Base-by-base conservation (phyloP, 2,329 filamentous ascomycete genomes). In the Fusarium proliferatum region DNA sequence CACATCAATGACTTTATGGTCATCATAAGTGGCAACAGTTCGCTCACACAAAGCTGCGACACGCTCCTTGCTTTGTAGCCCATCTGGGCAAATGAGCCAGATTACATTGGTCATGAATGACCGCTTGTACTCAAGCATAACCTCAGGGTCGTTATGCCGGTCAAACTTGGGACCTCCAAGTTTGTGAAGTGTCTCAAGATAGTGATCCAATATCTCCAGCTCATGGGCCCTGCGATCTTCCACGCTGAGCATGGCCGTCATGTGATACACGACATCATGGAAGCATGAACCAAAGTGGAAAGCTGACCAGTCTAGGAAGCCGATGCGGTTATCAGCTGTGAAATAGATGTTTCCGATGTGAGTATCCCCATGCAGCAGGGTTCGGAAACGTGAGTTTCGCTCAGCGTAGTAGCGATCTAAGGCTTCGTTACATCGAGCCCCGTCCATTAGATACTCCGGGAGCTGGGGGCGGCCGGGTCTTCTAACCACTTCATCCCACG, bases 311-410 rank as follows among this genome's bases (percentile, higher is more conserved):
- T 86, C 84, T 2, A 86, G 65, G 71, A 85, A 86, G 2, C 83
- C 79, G 5, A 80, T 82, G 26, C 74, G 53, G 1, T 79, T 80
- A 4, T 81, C 77, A 6, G 78, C 68, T 2, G 81, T 81, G 51
- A 85, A 81, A 74, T 83, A 85, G n/a, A 82, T 79, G 70, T 86
- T 86, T 36, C 83, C 83, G 17, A 84, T 78, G 64, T 85, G 84
- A 16, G 84, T 80, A 58, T 86, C 84, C 16, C 84, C 84, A 60
- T 86, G 84, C 17, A 85, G 68, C 6, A 85, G 72, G n/a, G 80
- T 83, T 19, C 81, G 79, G 65, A 85, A 84, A 10, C 78, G 72
- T 1, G 82, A 81, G 69, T 83, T 84, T 21, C 81, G 80, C 65
- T 77, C 72, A 8, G 77, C 78, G 61, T 79, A 84, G 72, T 83